phyloP scores from a whole-genome alignment of 2,329 filamentous ascomycete genomes.

The Canariomyces notabilis region DNA sequence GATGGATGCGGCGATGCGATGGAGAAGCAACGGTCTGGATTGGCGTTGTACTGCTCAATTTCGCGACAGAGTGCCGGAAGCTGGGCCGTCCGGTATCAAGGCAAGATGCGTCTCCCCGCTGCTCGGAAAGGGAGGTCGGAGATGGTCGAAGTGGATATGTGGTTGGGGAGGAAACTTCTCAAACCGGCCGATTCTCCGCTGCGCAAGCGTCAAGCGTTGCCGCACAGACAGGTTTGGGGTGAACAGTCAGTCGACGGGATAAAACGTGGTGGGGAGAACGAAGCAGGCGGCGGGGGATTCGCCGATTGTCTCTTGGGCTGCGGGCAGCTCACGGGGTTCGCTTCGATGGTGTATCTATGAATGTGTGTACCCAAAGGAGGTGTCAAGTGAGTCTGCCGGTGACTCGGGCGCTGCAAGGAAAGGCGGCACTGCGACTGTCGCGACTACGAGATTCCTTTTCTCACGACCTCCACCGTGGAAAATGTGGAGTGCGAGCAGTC shows the following conservation, averaged over 20 bases:
- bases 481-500: neutral
- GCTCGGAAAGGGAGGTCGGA: neutral
- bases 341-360: neutral
- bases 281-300: neutral
- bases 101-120: neutral
- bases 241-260: slow-evolving; percentile 2
- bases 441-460: neutral
- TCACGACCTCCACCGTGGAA: neutral
- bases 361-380: neutral
- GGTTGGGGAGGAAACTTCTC: neutral
- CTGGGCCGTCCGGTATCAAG: slow-evolving; percentile 9
- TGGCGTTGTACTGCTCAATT: slow-evolving; percentile 23
- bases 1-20: slow-evolving; percentile 4
- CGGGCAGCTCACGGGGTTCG: neutral
- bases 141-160: slow-evolving; percentile 1
- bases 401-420: neutral
- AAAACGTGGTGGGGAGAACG: neutral
- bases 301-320: neutral
- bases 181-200: slow-evolving; percentile 7
- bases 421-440: neutral
- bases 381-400: no score
- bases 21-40: slow-evolving; percentile 14
- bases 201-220: neutral
- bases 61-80: slow-evolving; percentile 10
- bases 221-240: slow-evolving; percentile 8